Conservation (phyloP, 2,329 filamentous ascomycete species). For the Cadophora malorum region DNA sequence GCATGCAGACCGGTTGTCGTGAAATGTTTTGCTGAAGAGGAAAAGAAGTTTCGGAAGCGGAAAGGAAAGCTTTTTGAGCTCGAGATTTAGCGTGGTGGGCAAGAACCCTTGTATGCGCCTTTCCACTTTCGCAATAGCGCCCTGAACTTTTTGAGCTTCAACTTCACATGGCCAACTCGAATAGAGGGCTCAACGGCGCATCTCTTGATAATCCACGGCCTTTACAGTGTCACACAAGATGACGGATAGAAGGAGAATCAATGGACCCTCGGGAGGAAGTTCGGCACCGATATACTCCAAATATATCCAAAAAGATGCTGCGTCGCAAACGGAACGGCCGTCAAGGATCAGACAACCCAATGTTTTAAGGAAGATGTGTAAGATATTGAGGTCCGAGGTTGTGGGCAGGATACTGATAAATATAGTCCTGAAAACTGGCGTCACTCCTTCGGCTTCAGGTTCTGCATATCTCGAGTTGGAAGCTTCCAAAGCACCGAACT, state of each 20-base stretch:
- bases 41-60: constrained; percentile 7
- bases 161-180: background rate
- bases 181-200: no score
- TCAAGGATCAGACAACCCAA: constrained; percentile 67
- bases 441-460: constrained; percentile 91
- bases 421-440: constrained; percentile 84
- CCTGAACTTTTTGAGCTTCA: constrained; percentile 14
- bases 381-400: background rate
- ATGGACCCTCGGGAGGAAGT: constrained; percentile 83
- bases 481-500: constrained; percentile 52
- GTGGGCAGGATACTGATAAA: constrained; percentile 18
- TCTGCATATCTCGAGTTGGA: constrained; percentile 84
- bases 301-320: constrained; percentile 54
- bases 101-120: constrained; percentile 3
- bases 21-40: constrained; percentile 11
- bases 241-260: constrained; percentile 88
- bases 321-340: constrained; percentile 54
- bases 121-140: constrained; percentile 17
- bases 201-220: no score
- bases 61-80: constrained; percentile 22
- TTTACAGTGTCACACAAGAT: constrained; percentile 51
- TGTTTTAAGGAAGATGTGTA: constrained; percentile 86
- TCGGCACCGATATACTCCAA: constrained; percentile 72
- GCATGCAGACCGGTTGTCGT: constrained; percentile 21
- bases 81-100: constrained; percentile 14